phyloP scores from a whole-genome alignment of 768 basidiomycete species.

The Boletus rufocinnamomeus region DNA sequence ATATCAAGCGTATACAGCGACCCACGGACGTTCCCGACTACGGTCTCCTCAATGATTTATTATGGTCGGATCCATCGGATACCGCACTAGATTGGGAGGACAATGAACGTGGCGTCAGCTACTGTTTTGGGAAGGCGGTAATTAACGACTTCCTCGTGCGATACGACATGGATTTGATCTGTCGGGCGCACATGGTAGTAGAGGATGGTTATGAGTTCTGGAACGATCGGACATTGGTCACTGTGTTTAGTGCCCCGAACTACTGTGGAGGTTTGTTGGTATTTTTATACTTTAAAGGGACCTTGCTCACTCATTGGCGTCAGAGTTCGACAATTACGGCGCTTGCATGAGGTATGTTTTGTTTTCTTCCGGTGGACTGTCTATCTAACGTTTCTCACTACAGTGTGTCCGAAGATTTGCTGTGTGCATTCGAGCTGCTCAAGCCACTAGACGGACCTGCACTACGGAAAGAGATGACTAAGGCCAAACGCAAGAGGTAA shows the following conservation, averaged over 20 bases:
- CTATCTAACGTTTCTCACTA: slow-evolving; percentile 17
- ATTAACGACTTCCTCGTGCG: slow-evolving; percentile 94
- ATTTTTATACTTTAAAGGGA: slow-evolving; percentile 1
- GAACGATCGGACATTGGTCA: slow-evolving; percentile 98
- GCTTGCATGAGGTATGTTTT: slow-evolving; percentile 83
- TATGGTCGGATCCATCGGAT: slow-evolving; percentile 99
- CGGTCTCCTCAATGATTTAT: slow-evolving; percentile 92
- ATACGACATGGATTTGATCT: slow-evolving; percentile 99
- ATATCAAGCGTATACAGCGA: slow-evolving; percentile 96
- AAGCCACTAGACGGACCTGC: slow-evolving; percentile 95
- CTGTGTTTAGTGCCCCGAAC: slow-evolving; percentile 98
- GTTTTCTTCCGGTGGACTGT: slow-evolving; percentile 1
- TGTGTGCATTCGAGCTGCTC: slow-evolving; percentile 96
- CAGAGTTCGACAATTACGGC: slow-evolving; percentile 94
- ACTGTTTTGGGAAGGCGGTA: slow-evolving; percentile 97
- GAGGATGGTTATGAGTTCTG: slow-evolving; percentile 99
- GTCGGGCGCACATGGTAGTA: slow-evolving; percentile 99
- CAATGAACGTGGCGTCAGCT: slow-evolving; percentile 98
- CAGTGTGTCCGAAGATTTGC: slow-evolving; percentile 93
- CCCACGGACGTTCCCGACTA: slow-evolving; percentile 99
- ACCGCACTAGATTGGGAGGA: slow-evolving; percentile 99
- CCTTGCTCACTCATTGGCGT: slow-evolving; percentile 20
- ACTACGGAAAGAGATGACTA: slow-evolving; percentile 97
- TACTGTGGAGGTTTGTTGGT: slow-evolving; percentile 84
- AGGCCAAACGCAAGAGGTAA: slow-evolving; percentile 96